Percentiles rank a stretch among this genome's conserved stretches.
Conservation (phyloP, 208 protist genomes). For the Leishmania gerbilli region DNA sequence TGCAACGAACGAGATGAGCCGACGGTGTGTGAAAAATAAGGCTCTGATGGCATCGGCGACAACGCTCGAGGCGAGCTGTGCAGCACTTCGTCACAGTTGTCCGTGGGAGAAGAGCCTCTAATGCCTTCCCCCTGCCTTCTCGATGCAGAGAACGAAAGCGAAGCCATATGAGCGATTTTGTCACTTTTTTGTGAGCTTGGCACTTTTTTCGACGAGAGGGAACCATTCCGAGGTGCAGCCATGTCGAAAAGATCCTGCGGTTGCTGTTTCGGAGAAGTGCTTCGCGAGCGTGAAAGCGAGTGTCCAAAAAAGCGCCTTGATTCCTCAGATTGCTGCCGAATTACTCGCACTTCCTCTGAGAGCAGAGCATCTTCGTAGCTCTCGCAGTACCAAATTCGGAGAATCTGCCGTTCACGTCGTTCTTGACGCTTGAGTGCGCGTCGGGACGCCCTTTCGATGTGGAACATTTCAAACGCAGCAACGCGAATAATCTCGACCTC, state of each 20-base stretch:
- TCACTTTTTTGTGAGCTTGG: not conserved
- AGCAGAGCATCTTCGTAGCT: conserved; percentile 42
- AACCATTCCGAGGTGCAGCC: not conserved
- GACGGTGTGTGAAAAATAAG: not conserved
- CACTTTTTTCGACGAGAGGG: not conserved
- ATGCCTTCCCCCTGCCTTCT: not conserved
- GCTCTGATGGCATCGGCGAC: not conserved
- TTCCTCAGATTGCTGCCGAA: conserved; percentile 20
- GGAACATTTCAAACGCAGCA: conserved; percentile 57
- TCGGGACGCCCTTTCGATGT: conserved; percentile 39
- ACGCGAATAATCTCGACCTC: conserved; percentile 44
- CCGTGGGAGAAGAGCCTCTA: not conserved
- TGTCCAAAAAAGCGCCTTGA: not conserved
- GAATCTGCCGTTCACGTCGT: conserved; percentile 41
- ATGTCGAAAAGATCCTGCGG: not conserved
- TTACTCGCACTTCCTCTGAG: conserved; percentile 20
- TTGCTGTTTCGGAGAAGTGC: conserved; percentile 8
- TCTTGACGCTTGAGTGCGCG: conserved; percentile 51
- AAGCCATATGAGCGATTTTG: not conserved
- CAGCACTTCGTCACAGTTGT: not conserved
- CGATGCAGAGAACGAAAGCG: not conserved
- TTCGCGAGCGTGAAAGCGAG: conserved; percentile 23
- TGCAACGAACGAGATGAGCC: not conserved
- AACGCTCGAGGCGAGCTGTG: not conserved
- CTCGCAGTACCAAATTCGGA: conserved; percentile 43